A percentile compares a stretch with the other conserved stretches of the same genome.
Conservation (phyloP, 352 stramenopile genomes). For the Phytophthora litchii region DNA sequence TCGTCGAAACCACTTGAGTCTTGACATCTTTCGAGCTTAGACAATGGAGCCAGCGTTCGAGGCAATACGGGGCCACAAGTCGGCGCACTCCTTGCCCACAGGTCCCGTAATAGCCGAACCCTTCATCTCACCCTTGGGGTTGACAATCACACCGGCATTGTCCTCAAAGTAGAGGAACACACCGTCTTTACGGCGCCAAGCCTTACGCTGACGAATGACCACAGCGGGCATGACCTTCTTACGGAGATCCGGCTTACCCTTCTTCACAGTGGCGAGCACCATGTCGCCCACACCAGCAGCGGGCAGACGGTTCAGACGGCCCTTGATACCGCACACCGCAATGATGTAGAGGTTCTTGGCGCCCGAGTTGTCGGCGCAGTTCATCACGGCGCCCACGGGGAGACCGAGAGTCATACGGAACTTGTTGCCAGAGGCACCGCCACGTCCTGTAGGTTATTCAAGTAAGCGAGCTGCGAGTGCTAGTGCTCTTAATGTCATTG, state of each 20-base stretch:
- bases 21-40: conserved; percentile 89
- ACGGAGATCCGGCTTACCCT: conserved; percentile 99
- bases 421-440: conserved; percentile 98
- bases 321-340: conserved; percentile 99
- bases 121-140: conserved; percentile 99
- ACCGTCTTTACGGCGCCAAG: conserved; percentile 99
- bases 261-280: conserved; percentile 99
- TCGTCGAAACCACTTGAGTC: conserved; percentile 13
- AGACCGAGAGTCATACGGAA: conserved; percentile 99
- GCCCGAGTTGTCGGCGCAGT: conserved; percentile 99
- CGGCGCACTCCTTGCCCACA: conserved; percentile 99
- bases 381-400: conserved; percentile 98
- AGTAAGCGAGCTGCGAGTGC: conserved; percentile 2
- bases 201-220: conserved; percentile 99
- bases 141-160: conserved; percentile 99
- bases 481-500: no score
- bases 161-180: conserved; percentile 99
- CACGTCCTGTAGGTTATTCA: conserved; percentile 85
- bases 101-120: conserved; percentile 99
- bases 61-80: conserved; percentile 99
- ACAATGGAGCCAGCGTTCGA: conserved; percentile 99
- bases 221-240: conserved; percentile 99
- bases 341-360: conserved; percentile 99
- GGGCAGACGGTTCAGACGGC: conserved; percentile 98
- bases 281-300: conserved; percentile 99